These are phyloP conservation scores for Scutellaria barbata DNA, from an alignment of 257 asterid species.

Conservation along the genomic window DNA sequence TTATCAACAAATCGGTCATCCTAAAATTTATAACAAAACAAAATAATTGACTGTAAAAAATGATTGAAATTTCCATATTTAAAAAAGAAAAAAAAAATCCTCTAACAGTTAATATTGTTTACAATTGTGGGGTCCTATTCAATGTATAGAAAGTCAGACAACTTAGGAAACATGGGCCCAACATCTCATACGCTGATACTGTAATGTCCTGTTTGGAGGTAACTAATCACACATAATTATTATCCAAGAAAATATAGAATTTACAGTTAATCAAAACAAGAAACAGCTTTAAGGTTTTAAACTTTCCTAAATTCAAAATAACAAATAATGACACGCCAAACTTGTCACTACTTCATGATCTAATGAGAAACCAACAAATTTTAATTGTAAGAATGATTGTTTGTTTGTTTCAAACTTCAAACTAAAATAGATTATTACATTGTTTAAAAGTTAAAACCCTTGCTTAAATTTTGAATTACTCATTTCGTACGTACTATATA, in stretches of 20 bases:
- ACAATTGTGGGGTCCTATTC: neutral
- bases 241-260: neutral
- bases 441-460: no score
- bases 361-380: neutral
- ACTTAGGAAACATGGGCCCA: neutral
- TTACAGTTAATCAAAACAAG: slow-evolving; percentile 18
- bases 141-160: neutral
- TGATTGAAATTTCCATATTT: no score
- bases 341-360: slow-evolving; percentile 21
- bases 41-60: no score
- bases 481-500: no score
- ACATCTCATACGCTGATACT: slow-evolving; percentile 27
- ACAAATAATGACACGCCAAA: slow-evolving; percentile 23
- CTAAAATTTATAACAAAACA: no score
- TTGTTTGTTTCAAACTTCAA: slow-evolving; percentile 28
- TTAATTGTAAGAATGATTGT: neutral
- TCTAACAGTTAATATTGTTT: neutral
- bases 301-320: slow-evolving; percentile 21
- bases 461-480: no score
- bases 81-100: no score
- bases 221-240: neutral
- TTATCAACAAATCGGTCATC: no score
- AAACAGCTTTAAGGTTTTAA: slow-evolving; percentile 32
- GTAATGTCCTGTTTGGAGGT: neutral
- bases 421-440: slow-evolving; percentile 1